Base-by-base conservation (phyloP, 2,329 filamentous ascomycete genomes). In the Microsporum ferrugineum region DNA sequence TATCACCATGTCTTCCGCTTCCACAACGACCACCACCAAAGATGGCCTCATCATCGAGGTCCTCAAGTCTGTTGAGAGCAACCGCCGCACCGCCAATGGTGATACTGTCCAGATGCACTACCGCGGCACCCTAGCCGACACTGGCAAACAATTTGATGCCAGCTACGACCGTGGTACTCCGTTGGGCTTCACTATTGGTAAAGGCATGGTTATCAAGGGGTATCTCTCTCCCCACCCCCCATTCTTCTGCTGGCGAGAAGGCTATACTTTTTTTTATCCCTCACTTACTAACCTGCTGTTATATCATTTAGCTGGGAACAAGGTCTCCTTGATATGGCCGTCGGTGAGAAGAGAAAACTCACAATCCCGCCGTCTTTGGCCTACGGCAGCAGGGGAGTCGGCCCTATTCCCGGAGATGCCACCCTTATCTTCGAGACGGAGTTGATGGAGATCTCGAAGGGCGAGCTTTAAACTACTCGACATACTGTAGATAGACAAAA, bases 391-490 rank as follows among this genome's bases (percentile, higher is more conserved):
- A 81, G 84, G 60, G 80, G 75, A 41, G 83, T 89, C 72, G 91
- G 91, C 1, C 90, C 91, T 27, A 97, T 97, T 70, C 91, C 91
- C 17, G 85, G 82, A 3, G 86, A 85, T 36, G 85, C 88, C 67
- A 95, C 89, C 62, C 76, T 97, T 70, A 84, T 97, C 59, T 96
- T 97, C 71, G 89, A 95, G 79, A 96, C 91, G 53, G 90, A 96
- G 77, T 79, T 97, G 66, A 79, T 96, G 69, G 86, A 82, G 61
- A 96, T 97, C 70, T 60, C 65, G 59, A 77, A 77, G 71, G 75
- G 77, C 68, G 76, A 78, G 68, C 66, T 77, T 62, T 78, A 68
- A 70, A 62, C 7, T 7, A 23, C 12, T 34, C 51, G 14, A 10
- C 5, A 14, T 34, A 34, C 51, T 8, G 8, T n/a, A 12, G 31